Percentiles rank a stretch among this genome's conserved stretches.
Conservation (phyloP, 2,329 filamentous ascomycete genomes). For the Leptodontidium sp. region DNA sequence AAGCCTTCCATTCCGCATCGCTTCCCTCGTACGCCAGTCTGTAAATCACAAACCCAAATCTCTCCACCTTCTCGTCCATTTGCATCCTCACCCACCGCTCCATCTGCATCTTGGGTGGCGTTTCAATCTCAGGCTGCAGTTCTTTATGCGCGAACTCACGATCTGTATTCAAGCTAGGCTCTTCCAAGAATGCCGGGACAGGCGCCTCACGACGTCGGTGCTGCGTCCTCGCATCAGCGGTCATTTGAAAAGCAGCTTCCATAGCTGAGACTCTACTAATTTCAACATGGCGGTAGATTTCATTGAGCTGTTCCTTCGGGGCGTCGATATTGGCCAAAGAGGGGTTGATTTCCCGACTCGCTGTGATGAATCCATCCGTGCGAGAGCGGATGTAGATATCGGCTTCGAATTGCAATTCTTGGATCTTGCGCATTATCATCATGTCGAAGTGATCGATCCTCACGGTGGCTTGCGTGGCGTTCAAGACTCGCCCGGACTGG, state of each 20-base stretch:
- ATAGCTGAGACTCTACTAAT: constrained; percentile 1
- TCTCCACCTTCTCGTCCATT: constrained; percentile 24
- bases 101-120: constrained; percentile 21
- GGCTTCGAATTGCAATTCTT: constrained; percentile 36
- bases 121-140: constrained; percentile 30
- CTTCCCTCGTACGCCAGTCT: constrained; percentile 31
- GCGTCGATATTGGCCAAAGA: constrained; percentile 20
- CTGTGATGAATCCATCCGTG: constrained; percentile 33
- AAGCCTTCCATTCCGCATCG: constrained; percentile 33
- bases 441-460: constrained; percentile 36
- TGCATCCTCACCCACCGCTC: constrained; percentile 34
- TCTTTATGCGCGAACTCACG: constrained; percentile 34
- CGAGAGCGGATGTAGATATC: constrained; percentile 33
- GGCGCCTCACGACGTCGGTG: constrained; percentile 9
- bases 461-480: constrained; percentile 33
- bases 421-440: constrained; percentile 37
- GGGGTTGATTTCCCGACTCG: constrained; percentile 26
- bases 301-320: constrained; percentile 26
- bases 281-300: constrained; percentile 15
- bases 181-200: constrained; percentile 33
- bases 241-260: background rate
- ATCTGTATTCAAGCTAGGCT: constrained; percentile 30
- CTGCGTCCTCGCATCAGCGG: constrained; percentile 24
- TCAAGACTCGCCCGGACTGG: constrained; percentile 28
- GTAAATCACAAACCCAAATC: constrained; percentile 39